Percentiles rank a stretch among this genome's conserved stretches.
Conservation (phyloP, 345 rosid species). For the Luvunga scandens region DNA sequence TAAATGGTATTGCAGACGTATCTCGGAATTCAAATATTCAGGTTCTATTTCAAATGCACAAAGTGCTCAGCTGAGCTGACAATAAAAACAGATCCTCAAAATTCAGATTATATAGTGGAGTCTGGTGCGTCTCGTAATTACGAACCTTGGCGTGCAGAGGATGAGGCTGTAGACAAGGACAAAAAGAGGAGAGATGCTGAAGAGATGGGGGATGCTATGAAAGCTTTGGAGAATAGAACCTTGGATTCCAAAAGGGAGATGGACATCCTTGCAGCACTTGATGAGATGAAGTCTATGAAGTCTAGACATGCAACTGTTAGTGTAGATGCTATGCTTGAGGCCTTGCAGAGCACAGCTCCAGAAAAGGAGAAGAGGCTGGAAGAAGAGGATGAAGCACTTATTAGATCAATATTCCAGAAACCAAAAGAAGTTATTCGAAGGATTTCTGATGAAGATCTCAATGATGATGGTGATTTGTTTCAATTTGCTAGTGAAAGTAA, state of each 20-base stretch:
- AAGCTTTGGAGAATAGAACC: conserved; percentile 83
- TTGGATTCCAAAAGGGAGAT: conserved; percentile 91
- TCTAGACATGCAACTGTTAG: conserved; percentile 89
- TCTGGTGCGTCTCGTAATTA: conserved; percentile 83
- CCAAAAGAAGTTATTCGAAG: conserved; percentile 52
- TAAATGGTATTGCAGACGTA: conserved; percentile 54
- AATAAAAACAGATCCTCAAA: conserved; percentile 91
- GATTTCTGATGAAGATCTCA: conserved; percentile 52
- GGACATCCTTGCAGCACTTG: conserved; percentile 93
- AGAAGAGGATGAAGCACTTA: conserved; percentile 73
- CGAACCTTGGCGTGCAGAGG: conserved; percentile 96
- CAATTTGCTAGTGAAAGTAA: conserved; percentile 20
- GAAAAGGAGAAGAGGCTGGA: conserved; percentile 60
- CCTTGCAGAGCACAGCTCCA: conserved; percentile 66
- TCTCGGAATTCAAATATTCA: conserved; percentile 81
- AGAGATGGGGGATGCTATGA: conserved; percentile 98
- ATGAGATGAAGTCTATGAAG: conserved; percentile 94
- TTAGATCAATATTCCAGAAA: conserved; percentile 59
- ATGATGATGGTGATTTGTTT: conserved; percentile 36
- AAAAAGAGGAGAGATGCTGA: conserved; percentile 67
- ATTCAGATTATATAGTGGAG: conserved; percentile 87
- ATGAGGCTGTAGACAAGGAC: conserved; percentile 52
- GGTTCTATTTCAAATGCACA: conserved; percentile 96
- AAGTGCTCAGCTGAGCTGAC: conserved; percentile 88
- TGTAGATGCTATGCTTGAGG: conserved; percentile 91